Base-by-base conservation (phyloP, 2,329 filamentous ascomycete genomes). In the Daldinia sp. region DNA sequence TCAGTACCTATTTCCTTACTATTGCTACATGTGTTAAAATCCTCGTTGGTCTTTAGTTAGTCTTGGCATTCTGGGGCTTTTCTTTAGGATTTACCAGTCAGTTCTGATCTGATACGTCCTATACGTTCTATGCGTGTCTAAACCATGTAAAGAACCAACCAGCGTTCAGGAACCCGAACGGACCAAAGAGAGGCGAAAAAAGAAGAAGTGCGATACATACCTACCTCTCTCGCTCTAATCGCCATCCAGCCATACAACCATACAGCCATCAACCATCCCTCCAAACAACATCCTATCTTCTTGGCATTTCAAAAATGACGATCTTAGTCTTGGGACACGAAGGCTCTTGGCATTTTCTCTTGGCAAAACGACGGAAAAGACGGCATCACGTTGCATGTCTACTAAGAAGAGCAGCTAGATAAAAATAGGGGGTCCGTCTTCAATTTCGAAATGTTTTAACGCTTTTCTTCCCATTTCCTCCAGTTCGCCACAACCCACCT, bases 281-380 rank as follows among this genome's bases (percentile, higher is more conserved):
- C 48, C 32, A 29, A 34, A 53, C 57, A 56, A 47, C 34, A 8
- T 45, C 45, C 47, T 32, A 58, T 37, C 34, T 54, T 64, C 64
- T 67, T 67, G 64, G 61, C 64, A 47, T 13, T 27, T 23, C 43
- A 43, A 54, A 48, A 51, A 62, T 55, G 65, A 63, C 60, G 65
- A 68, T 68, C 65, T 60, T 61, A 55, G 58, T 3, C 59, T 37
- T 68, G 62, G 59, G 34, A 66, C 62, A 65, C 65, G 53, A 63
- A 50, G 47, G 37, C 49, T 63, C 65, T 68, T 68, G 65, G 65
- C 65, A 63, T 61, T 49, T 49, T 27, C n/a, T 68, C 65, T 68
- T 68, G 65, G 62, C 65, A 65, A 67, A 64, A 58, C 34, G 27
- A 61, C 65, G 65, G 65, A 67, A 67, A 47, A 63, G 49, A 67